Evolutionary conservation across 2,329 filamentous ascomycete species (phyloP).

Genomic region (Lomentospora prolificans): DNA sequence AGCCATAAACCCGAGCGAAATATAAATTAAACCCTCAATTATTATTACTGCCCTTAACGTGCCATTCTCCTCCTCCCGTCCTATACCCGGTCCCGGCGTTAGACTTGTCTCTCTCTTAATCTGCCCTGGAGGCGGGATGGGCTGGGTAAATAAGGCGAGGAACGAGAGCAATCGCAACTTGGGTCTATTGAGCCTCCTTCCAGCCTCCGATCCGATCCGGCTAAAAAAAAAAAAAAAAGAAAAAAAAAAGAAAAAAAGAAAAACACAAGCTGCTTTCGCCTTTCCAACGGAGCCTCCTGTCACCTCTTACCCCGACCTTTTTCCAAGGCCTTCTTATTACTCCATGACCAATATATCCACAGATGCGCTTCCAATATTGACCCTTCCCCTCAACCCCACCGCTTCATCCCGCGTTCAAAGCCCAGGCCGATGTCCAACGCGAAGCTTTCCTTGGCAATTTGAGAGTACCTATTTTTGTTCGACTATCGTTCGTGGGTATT

Average conservation of each 20-base stretch:
- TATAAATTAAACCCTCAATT: not conserved
- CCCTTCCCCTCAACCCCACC: not conserved
- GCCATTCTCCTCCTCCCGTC: not conserved
- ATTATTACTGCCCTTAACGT: not conserved
- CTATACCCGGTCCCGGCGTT: slow-evolving; percentile 1
- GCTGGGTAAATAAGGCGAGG: not conserved
- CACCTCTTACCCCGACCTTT: too few species aligned
- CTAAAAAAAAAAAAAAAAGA: not conserved
- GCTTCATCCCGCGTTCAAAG: not conserved
- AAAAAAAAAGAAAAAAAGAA: too few species aligned
- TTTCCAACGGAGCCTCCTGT: too few species aligned
- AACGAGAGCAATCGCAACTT: not conserved
- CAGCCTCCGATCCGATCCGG: not conserved
- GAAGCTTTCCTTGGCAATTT: slow-evolving; percentile 2
- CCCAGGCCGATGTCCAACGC: not conserved
- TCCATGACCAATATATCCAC: too few species aligned
- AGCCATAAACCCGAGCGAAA: not conserved
- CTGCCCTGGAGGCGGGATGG: not conserved
- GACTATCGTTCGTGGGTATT: not conserved
- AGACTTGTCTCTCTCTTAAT: not conserved
- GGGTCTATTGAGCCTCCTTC: not conserved
- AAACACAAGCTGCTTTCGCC: too few species aligned
- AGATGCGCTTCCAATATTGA: not conserved
- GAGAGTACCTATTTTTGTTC: not conserved
- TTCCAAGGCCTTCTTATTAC: too few species aligned